These are phyloP conservation scores for Agrocybe praecox DNA, from an alignment of 768 basidiomycete species.

Conservation along the genomic window DNA sequence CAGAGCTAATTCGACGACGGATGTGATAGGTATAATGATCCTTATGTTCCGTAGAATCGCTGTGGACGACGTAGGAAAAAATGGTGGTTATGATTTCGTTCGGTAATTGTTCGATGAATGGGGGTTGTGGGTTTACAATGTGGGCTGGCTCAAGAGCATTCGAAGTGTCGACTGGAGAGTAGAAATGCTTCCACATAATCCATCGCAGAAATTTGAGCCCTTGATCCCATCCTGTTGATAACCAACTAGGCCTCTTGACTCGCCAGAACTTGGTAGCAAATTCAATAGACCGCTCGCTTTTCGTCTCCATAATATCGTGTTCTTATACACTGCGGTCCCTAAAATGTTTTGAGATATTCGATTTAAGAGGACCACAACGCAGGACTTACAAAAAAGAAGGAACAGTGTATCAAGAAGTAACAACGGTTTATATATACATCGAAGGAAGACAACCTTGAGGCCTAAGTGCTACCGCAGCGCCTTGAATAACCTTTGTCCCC, in stretches of 20 bases:
- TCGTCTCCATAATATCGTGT: too few species aligned
- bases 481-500: too few species aligned
- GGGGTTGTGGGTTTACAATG: slow-evolving; percentile 4
- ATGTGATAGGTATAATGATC: slow-evolving; percentile 4
- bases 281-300: background rate
- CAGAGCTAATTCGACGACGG: slow-evolving; percentile 5
- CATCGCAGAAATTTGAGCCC: background rate
- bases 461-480: too few species aligned
- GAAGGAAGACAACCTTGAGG: too few species aligned
- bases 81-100: slow-evolving; percentile 10
- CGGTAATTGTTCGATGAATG: slow-evolving; percentile 8
- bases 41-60: slow-evolving; percentile 8
- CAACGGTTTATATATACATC: too few species aligned
- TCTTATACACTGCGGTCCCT: too few species aligned
- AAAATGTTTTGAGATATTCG: too few species aligned
- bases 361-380: too few species aligned
- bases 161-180: slow-evolving; percentile 13
- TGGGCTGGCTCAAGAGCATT: slow-evolving; percentile 6
- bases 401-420: too few species aligned
- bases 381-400: too few species aligned
- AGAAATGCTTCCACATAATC: slow-evolving; percentile 10
- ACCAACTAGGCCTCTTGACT: too few species aligned
- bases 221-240: background rate
- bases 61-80: slow-evolving; percentile 15
- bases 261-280: background rate